Evolutionary conservation across 495 filamentous ascomycete genomes (phyloP).

Genomic region (Trichodelitschia bisporula): DNA sequence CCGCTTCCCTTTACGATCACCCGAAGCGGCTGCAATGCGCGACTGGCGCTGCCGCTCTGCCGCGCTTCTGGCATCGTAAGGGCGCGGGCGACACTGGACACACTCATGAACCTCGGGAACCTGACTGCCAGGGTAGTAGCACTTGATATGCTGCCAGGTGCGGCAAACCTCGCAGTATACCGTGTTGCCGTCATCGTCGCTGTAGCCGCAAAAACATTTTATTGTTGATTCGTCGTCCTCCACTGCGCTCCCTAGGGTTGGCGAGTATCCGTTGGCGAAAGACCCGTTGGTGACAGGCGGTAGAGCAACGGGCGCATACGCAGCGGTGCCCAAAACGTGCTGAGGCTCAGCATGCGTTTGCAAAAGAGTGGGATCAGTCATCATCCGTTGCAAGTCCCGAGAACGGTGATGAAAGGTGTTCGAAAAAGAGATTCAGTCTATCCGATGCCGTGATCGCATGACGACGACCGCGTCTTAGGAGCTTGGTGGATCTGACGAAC

Average conservation of each 20-base stretch:
- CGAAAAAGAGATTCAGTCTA: too few relatives aligned
- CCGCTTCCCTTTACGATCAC: constrained; percentile 29
- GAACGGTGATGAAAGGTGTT: too few relatives aligned
- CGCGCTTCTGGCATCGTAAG: too few relatives aligned
- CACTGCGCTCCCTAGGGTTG: constrained; percentile 27
- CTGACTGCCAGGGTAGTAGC: constrained; percentile 50
- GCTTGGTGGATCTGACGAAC: too few relatives aligned
- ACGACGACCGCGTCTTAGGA: too few relatives aligned
- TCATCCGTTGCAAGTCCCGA: constrained; percentile 36
- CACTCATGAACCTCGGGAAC: constrained; percentile 73
- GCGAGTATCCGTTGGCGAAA: constrained; percentile 28
- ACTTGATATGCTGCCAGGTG: constrained; percentile 94
- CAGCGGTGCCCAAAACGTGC: constrained; percentile 33
- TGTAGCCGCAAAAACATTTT: constrained; percentile 83
- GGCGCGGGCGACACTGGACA: constrained; percentile 56
- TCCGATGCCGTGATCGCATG: too few relatives aligned
- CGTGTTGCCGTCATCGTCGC: constrained; percentile 91
- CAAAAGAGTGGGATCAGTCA: constrained; percentile 61
- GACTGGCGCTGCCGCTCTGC: constrained; percentile 27
- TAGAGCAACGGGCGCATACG: constrained; percentile 24
- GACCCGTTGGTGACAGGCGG: constrained; percentile 21
- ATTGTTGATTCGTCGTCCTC: constrained; percentile 89
- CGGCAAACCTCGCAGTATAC: constrained; percentile 90
- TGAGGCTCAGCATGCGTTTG: constrained; percentile 36
- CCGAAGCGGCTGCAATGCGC: constrained; percentile 32